Evolutionary conservation across 108 stramenopile species (phyloP).

Genomic region (Nitzschia palea): DNA sequence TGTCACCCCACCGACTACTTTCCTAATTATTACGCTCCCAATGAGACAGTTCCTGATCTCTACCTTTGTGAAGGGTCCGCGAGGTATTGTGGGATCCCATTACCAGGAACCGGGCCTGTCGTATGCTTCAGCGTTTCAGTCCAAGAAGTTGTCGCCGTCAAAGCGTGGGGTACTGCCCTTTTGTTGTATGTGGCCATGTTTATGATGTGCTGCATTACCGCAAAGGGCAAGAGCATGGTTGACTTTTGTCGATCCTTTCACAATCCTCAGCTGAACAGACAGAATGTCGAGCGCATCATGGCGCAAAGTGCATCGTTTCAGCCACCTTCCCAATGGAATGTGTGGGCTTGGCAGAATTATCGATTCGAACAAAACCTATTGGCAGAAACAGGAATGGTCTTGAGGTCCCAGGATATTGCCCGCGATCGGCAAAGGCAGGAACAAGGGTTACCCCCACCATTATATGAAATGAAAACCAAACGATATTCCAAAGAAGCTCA

Average conservation of each 20-base stretch:
- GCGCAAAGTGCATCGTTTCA: neutral
- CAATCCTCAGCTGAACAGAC: neutral
- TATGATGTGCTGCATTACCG: constrained; percentile 28
- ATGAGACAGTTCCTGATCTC: constrained; percentile 3
- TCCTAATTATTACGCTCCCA: neutral
- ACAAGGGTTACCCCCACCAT: constrained; percentile 21
- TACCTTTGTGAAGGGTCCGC: constrained; percentile 16
- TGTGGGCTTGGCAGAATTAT: constrained; percentile 13
- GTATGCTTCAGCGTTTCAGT: constrained; percentile 21
- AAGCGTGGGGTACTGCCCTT: constrained; percentile 36
- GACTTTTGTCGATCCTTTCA: constrained; percentile 12
- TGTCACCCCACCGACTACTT: neutral
- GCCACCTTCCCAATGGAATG: neutral
- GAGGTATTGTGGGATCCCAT: constrained; percentile 24
- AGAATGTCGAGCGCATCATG: constrained; percentile 8
- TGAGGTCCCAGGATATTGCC: too few species aligned
- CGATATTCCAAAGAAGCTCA: constrained; percentile 13
- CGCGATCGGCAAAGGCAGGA: constrained; percentile 5
- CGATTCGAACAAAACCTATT: constrained; percentile 27
- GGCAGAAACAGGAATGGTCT: too few species aligned
- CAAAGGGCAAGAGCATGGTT: constrained; percentile 22
- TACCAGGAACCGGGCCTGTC: neutral
- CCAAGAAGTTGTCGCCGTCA: constrained; percentile 22
- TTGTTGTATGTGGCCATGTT: constrained; percentile 37
- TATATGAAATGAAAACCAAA: constrained; percentile 21